phyloP scores from a whole-genome alignment of 1,284 basidiomycete genomes.

The Melampsora larici-populina region DNA sequence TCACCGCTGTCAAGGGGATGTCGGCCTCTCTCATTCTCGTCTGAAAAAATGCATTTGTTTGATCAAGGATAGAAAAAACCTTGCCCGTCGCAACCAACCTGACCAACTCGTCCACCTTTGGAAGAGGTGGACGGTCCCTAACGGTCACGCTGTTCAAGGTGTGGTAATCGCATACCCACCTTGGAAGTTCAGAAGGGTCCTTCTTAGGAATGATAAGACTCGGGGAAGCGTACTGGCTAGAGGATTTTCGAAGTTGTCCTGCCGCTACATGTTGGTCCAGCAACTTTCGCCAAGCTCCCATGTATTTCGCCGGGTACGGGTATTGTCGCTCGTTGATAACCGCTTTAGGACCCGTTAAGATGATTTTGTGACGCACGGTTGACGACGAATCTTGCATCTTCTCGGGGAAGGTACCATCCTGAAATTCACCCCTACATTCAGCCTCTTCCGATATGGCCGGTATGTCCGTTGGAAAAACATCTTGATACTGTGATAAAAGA shows the following conservation, averaged over 20 bases:
- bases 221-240: too few species aligned
- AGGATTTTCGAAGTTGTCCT: slow-evolving; percentile 25
- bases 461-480: slow-evolving; percentile 12
- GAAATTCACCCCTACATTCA: neutral
- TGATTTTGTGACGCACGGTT: neutral
- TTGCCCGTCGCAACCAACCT: slow-evolving; percentile 40
- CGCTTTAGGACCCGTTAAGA: slow-evolving; percentile 23
- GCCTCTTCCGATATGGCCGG: slow-evolving; percentile 13
- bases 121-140: too few species aligned
- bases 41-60: slow-evolving; percentile 58
- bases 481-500: neutral
- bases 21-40: slow-evolving; percentile 55
- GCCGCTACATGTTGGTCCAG: slow-evolving; percentile 43
- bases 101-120: slow-evolving; percentile 37
- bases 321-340: slow-evolving; percentile 43
- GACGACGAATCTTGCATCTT: neutral
- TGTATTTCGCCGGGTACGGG: slow-evolving; percentile 25
- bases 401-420: neutral
- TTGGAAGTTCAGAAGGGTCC: slow-evolving; percentile 32
- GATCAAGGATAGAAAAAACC: slow-evolving; percentile 56
- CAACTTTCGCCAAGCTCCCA: slow-evolving; percentile 28
- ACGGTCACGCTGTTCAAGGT: too few species aligned
- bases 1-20: too few species aligned
- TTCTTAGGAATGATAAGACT: too few species aligned
- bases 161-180: too few species aligned